Evolutionary conservation across 1,284 basidiomycete species (phyloP), one percentile per base, ranked within the genome.

Genomic region (Ganoderma multipileum): DNA sequence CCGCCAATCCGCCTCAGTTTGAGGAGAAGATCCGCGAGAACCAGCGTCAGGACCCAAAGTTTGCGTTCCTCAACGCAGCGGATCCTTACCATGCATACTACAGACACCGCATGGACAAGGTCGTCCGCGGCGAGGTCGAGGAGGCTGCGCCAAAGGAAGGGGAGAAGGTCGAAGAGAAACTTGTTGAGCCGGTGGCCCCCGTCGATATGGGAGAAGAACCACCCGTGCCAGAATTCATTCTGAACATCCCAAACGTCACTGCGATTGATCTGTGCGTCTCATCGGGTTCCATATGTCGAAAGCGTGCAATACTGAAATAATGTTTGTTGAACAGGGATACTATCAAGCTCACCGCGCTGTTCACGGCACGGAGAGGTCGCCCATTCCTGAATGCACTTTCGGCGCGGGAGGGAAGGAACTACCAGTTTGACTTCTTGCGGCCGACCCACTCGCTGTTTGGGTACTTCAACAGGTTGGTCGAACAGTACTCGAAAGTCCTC

Each of bases 21-120:
- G 97, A 98, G 83, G 94, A 96, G 80, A 97, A 97, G 85, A 96
- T 99, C 79, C 90, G 95, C 75, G 95, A 97, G 82, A 91, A 93
- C 77, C 96, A 97, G 81, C 95, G 95, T 83, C 89, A 91, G 72
- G 96, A 98, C 84, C 95, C 96, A 72, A 96, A 97, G 82, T 98
- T 98, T 86, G 94, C 96, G 67, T 99, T 99, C 85, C 87, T 99
- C 80, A 96, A 96, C 83, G 89, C 93, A 69, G 90, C 91, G 67
- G 97, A 99, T 85, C 95, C 97, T 75, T 99, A 97, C 84, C 94
- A 98, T 90, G 93, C 94, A 72, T 98, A 99, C 84, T 99, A 99
- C 80, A 90, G 93, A 77, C 91, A 96, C 84, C 91, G 93, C 78
- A 89, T 96, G 82, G 91, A 94, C 64, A 89, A 88, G 76, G 87